Conservation (phyloP, 2,329 filamentous ascomycete species). For the Colletotrichum noveboracense region DNA sequence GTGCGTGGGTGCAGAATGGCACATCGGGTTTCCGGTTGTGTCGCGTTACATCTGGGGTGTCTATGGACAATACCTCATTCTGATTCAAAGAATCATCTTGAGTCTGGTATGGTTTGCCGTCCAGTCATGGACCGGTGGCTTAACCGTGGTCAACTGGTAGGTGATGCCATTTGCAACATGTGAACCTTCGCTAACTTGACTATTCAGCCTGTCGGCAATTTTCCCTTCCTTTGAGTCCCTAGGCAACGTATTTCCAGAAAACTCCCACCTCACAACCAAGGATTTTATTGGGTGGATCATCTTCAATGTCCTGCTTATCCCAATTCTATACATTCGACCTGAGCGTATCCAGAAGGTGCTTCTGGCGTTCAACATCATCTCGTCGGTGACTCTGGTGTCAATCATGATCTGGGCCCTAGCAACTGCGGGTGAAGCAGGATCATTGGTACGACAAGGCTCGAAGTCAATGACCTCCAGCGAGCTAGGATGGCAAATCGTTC, state of each 20-base stretch:
- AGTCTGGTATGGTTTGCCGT: slow-evolving; percentile 43
- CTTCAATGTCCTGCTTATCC: slow-evolving; percentile 33
- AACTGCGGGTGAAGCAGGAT: slow-evolving; percentile 34
- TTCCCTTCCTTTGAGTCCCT: slow-evolving; percentile 29
- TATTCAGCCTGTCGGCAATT: slow-evolving; percentile 28
- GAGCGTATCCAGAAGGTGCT: slow-evolving; percentile 40
- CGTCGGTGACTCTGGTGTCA: slow-evolving; percentile 32
- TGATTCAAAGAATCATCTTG: slow-evolving; percentile 44
- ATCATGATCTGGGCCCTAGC: slow-evolving; percentile 41
- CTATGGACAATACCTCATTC: slow-evolving; percentile 40
- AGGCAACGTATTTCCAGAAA: slow-evolving; percentile 27
- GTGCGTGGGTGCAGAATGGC: slow-evolving; percentile 29
- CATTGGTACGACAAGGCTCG: slow-evolving; percentile 24
- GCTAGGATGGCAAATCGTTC: slow-evolving; percentile 40
- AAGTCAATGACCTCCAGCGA: slow-evolving; percentile 18
- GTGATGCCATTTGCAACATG: too few species aligned
- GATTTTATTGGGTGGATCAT: slow-evolving; percentile 35
- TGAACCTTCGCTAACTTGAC: too few species aligned
- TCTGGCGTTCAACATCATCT: slow-evolving; percentile 32
- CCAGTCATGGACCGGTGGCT: slow-evolving; percentile 34
- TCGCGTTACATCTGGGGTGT: slow-evolving; percentile 45
- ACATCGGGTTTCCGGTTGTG: slow-evolving; percentile 48
- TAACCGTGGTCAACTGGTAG: slow-evolving; percentile 22
- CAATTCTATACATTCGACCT: slow-evolving; percentile 47
- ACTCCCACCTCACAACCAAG: slow-evolving; percentile 26